Conservation (phyloP, 176 grass and related monocot species). For the Oryza meyeriana region DNA sequence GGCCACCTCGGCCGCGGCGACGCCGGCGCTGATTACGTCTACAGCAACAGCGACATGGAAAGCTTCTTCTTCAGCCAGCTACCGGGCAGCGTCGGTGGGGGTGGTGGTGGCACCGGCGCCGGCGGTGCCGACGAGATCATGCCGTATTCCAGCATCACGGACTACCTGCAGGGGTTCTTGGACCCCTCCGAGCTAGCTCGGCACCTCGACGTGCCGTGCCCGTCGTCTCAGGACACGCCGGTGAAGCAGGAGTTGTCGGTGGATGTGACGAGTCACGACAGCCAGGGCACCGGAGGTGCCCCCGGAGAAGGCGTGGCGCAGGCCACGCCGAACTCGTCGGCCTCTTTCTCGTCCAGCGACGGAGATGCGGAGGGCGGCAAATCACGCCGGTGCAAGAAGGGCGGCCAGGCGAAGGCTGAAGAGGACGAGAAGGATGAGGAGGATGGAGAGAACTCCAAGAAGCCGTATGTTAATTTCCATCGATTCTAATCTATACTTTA, state of each 20-base stretch:
- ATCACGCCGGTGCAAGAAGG: slow-evolving; percentile 54
- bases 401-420: slow-evolving; percentile 48
- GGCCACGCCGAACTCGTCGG: slow-evolving; percentile 73
- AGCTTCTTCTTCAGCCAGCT: slow-evolving; percentile 51
- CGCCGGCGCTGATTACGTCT: slow-evolving; percentile 27
- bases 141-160: slow-evolving; percentile 42
- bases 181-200: slow-evolving; percentile 32
- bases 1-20: neutral
- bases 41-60: slow-evolving; percentile 41
- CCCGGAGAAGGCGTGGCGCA: slow-evolving; percentile 30
- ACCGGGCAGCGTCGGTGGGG: neutral
- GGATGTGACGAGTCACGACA: slow-evolving; percentile 44
- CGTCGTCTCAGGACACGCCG: slow-evolving; percentile 1
- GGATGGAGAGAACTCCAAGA: slow-evolving; percentile 63
- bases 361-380: slow-evolving; percentile 58
- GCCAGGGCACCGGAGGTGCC: slow-evolving; percentile 36
- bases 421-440: slow-evolving; percentile 47
- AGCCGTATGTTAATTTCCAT: slow-evolving; percentile 53
- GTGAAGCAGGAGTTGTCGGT: slow-evolving; percentile 52
- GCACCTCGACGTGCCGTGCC: slow-evolving; percentile 20
- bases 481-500: neutral
- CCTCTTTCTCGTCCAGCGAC: slow-evolving; percentile 67
- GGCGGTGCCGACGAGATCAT: slow-evolving; percentile 35
- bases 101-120: neutral
- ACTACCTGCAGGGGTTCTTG: slow-evolving; percentile 50